Percentiles rank a stretch among this genome's conserved stretches.
These are phyloP conservation scores for Rosa multiflora DNA, from an alignment of 306 rosid species.

Conservation along the genomic window DNA sequence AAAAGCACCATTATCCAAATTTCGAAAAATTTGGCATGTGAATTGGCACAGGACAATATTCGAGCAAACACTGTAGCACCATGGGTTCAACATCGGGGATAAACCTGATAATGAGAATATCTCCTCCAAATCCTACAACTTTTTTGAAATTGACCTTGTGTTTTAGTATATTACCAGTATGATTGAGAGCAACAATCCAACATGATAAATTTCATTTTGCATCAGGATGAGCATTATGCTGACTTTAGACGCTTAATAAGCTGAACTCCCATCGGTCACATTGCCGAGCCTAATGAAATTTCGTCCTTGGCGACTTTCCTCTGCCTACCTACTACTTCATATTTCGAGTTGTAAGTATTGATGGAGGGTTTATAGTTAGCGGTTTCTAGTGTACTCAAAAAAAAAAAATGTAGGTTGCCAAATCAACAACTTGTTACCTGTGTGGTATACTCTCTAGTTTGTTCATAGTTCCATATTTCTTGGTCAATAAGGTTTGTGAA, in stretches of 20 bases:
- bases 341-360: conserved; percentile 35
- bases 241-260: neutral
- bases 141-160: neutral
- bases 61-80: conserved; percentile 37
- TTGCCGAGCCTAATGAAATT: conserved; percentile 37
- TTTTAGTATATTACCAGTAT: too few relatives aligned
- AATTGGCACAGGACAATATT: conserved; percentile 68
- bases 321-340: conserved; percentile 54
- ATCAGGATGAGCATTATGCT: neutral
- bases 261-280: neutral
- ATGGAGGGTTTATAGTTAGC: conserved; percentile 43
- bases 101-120: too few relatives aligned
- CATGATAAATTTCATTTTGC: neutral
- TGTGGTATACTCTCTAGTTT: neutral
- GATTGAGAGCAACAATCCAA: neutral
- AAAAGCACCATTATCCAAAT: conserved; percentile 68
- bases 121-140: too few relatives aligned
- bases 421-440: neutral
- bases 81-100: too few relatives aligned
- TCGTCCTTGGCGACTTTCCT: conserved; percentile 49
- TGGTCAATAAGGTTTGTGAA: conserved; percentile 7
- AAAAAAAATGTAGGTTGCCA: neutral
- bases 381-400: neutral
- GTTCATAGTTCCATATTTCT: neutral
- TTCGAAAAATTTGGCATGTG: conserved; percentile 55